Evolutionary conservation across 257 asterid species (phyloP).

Genomic region (Capsicum pubescens): DNA sequence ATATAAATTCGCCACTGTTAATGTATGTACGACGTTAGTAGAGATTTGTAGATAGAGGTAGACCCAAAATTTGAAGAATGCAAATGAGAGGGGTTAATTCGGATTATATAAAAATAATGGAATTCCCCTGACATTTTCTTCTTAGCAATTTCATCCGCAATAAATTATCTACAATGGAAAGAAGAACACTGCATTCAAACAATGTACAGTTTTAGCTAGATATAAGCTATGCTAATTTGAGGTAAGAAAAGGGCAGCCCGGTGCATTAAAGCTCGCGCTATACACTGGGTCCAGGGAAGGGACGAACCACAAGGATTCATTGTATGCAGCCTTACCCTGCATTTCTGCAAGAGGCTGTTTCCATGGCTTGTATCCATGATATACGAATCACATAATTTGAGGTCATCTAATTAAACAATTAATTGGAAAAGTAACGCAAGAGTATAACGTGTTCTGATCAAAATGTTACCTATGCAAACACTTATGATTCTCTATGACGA

Average conservation of each 20-base stretch:
- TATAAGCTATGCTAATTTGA: neutral
- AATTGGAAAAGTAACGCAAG: slow-evolving; percentile 7
- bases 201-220: neutral
- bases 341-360: too few species aligned
- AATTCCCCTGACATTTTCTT: neutral
- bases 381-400: neutral
- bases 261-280: too few species aligned
- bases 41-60: neutral
- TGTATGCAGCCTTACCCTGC: too few species aligned
- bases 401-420: neutral
- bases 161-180: neutral
- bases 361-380: too few species aligned
- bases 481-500: neutral
- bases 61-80: neutral
- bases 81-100: neutral
- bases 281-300: too few species aligned
- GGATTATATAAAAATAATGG: neutral
- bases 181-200: slow-evolving; percentile 15
- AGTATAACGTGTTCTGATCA: neutral
- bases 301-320: too few species aligned
- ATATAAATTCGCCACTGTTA: too few species aligned
- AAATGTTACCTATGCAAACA: neutral
- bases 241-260: too few species aligned
- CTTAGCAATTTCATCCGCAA: neutral
- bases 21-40: neutral